phyloP scores from a whole-genome alignment of 345 rosid species.

The Gossypium turneri region DNA sequence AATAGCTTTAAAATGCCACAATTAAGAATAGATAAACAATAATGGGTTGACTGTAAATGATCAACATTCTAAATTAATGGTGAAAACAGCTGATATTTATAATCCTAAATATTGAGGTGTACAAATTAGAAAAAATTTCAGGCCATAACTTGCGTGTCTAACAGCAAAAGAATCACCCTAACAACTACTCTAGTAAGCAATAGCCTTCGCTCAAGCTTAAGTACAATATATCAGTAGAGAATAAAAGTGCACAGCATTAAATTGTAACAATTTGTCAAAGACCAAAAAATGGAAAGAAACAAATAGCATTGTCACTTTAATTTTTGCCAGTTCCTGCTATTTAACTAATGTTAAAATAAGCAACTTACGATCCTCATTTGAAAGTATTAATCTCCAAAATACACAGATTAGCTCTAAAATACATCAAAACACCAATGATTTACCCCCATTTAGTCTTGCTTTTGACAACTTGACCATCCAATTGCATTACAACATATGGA shows the following conservation, averaged over 20 bases:
- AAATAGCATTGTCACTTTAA: neutral
- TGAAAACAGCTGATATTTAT: neutral
- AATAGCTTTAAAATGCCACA: neutral
- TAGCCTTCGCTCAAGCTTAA: neutral
- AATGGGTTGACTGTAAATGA: neutral
- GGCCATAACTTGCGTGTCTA: neutral
- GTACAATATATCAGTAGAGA: neutral
- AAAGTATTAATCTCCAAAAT: neutral
- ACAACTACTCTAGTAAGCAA: neutral
- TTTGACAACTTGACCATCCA: constrained; percentile 85
- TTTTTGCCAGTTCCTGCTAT: neutral
- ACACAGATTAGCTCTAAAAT: neutral
- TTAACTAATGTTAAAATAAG: neutral
- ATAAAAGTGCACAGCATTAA: neutral
- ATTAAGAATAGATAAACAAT: neutral
- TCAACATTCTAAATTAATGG: neutral
- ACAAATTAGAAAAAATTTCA: neutral
- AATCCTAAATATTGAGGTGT: neutral
- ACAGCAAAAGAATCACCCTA: neutral
- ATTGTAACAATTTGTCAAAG: neutral
- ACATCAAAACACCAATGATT: constrained; percentile 10
- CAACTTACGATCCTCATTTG: neutral
- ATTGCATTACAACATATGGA: constrained; percentile 78
- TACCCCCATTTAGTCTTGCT: constrained; percentile 83
- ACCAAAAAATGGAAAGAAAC: neutral